Base-by-base conservation (phyloP, 805 yeast genomes). In the Torulaspora indica region DNA sequence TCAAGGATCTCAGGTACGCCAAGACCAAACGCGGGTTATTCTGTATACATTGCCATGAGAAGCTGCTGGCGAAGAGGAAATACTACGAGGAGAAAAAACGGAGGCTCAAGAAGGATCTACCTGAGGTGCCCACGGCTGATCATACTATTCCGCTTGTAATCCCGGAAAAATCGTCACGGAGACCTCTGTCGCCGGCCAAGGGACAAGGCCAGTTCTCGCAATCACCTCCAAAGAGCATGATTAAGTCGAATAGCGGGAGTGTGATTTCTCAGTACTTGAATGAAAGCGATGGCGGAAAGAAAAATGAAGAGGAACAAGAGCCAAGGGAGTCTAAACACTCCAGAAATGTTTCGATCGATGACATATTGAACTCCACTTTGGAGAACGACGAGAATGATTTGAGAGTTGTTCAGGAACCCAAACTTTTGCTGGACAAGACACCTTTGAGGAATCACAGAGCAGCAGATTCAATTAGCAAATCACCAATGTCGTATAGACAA, bases 11-110 rank as follows among this genome's bases (percentile, higher is more conserved):
- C 52, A 75, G 89, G 53, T 93, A 93, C 63, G 97, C 97, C 12
- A 76, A 95, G 59, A 91, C 97, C 0, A 82, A 90, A 33, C 90
- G 85, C 57, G 98, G 98, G 0, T 70, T 91, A 35, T 90, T 88
- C 60, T 91, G 98, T 66, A 87, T 90, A 87, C 72, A 76, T 23
- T 91, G 98, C 64, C 97, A 93, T 66, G 90, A 87, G 58, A 77
- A 80, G 53, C 68, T 91, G 47, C 67, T 90, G 60, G 89, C 82
- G 35, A 82, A 82, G 59, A 82, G 88, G 68, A 81, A 79, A 54
- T 74, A 77, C 23, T 55, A 61, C 40, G 66, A 63, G 39, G 63
- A 61, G 46, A 57, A 54, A 51, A 60, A 61, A 35, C 50, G 59
- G 37, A 35, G 63, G 30, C 38, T 55, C 13, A 56, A 53, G 47